These are phyloP conservation scores for Lentinula aciculospora DNA, from an alignment of 768 basidiomycete species.

Conservation along the genomic window DNA sequence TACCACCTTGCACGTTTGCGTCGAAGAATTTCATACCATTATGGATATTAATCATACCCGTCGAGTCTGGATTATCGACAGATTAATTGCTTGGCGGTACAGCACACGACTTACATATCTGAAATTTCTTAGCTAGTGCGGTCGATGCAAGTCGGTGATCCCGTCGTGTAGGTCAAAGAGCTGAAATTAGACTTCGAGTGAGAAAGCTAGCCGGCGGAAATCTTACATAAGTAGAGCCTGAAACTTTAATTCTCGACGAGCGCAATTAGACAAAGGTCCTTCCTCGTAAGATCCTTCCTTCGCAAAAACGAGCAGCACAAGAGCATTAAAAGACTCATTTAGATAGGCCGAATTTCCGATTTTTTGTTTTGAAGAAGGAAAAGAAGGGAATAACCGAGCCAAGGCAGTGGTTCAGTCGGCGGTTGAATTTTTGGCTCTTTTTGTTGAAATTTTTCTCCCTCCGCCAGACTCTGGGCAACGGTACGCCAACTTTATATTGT, in stretches of 20 bases:
- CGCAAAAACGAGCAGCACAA: neutral
- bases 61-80: too few species aligned
- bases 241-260: constrained; percentile 2
- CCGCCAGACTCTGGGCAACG: constrained; percentile 1
- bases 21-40: too few species aligned
- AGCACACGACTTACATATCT: too few species aligned
- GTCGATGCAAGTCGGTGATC: too few species aligned
- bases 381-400: neutral
- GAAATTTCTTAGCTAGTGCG: too few species aligned
- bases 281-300: neutral
- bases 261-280: neutral
- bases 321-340: neutral
- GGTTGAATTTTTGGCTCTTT: constrained; percentile 1
- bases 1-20: too few species aligned
- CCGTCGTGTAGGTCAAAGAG: too few species aligned
- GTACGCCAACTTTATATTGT: constrained; percentile 12
- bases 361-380: neutral
- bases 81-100: too few species aligned
- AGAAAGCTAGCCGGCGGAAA: neutral
- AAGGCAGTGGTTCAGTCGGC: neutral
- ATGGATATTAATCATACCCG: too few species aligned
- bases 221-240: neutral
- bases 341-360: neutral
- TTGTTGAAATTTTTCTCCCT: constrained; percentile 6
- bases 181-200: neutral